Percentiles rank a stretch among this genome's conserved stretches.
These are phyloP conservation scores for Plantago ovata DNA, from an alignment of 257 asterid species.

Conservation along the genomic window DNA sequence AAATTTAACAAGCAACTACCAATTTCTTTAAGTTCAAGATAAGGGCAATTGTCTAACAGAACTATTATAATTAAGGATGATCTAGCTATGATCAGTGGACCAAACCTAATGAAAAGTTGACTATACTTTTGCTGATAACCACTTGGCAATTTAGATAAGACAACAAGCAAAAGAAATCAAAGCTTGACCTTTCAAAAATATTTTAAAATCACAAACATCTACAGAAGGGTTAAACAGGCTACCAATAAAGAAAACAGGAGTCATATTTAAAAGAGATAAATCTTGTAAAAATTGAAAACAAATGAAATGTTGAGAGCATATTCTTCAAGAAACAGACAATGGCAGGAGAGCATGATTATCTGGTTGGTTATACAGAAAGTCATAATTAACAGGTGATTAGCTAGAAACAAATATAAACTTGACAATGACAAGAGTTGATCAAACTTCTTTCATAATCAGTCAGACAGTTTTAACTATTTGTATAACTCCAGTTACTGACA, in stretches of 20 bases:
- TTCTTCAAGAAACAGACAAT: slow-evolving; percentile 1
- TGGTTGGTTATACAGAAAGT: background rate
- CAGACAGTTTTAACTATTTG: too few species aligned
- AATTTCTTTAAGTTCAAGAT: background rate
- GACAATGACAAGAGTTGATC: too few species aligned
- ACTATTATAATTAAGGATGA: background rate
- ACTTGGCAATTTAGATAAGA: slow-evolving; percentile 28
- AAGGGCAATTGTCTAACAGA: slow-evolving; percentile 12
- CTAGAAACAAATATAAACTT: too few species aligned
- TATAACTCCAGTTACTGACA: too few species aligned
- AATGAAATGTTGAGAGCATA: too few species aligned
- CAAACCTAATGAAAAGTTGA: slow-evolving; percentile 29
- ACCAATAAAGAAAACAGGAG: too few species aligned
- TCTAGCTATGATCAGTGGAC: background rate
- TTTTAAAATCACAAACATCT: background rate
- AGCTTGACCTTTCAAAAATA: slow-evolving; percentile 9
- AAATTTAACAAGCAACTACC: too few species aligned
- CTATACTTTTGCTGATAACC: slow-evolving; percentile 27
- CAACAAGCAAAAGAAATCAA: slow-evolving; percentile 4
- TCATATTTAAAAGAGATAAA: too few species aligned
- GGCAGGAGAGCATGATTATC: background rate
- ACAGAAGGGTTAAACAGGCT: too few species aligned
- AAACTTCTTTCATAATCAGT: too few species aligned
- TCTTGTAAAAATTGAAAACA: too few species aligned
- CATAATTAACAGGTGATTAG: too few species aligned